Evolutionary conservation across 2,329 filamentous ascomycete genomes (phyloP), one percentile per base, ranked within the genome.

Genomic region (Hirsutella rhossiliensis): DNA sequence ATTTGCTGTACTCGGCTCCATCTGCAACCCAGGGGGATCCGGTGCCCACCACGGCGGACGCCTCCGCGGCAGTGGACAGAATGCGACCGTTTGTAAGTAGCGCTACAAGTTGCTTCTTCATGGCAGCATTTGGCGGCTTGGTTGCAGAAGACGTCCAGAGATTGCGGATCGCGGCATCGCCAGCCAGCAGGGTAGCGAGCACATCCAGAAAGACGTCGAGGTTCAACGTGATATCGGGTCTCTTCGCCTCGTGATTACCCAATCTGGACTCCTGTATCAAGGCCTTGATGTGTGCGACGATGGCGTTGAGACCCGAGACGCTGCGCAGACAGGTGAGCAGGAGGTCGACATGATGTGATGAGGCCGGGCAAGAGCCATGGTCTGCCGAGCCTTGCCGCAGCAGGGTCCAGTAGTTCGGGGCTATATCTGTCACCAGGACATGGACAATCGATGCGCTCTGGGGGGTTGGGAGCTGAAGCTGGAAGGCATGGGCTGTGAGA

Each of bases 341-440:
- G 2, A 75, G 60, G 36, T 64, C 60, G 1, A 69, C 52, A 34
- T 73, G 72, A 20, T 52, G 54, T 51, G 60, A 52, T 3, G 23
- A 32, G 28, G 43, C 37, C 3, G 41, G 11, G 27, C 50, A 41
- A 6, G 41, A 31, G 32, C 43, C 47, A 11, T 47, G 45, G 19
- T 49, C 31, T 3, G 52, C 47, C 27, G 58, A 59, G n/a, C 64
- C 65, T 45, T 75, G 72, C 32, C 68, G 63, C 15, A 90, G 56
- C 9, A 78, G 55, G 3, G 69, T 58, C 90, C 92, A 97, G 62
- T 90, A 94, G 56, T 89, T 85, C 2, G 86, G 84, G 8, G 87
- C 68, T 23, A 84, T 88, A 29, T 80, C 76, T 15, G 75, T 80
- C 46, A 94, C 78, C 31, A 98, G 65, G 3, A 77, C 66, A 56